Base-by-base conservation (phyloP, 176 grass and related monocot genomes). In the Elaeis guineensis region DNA sequence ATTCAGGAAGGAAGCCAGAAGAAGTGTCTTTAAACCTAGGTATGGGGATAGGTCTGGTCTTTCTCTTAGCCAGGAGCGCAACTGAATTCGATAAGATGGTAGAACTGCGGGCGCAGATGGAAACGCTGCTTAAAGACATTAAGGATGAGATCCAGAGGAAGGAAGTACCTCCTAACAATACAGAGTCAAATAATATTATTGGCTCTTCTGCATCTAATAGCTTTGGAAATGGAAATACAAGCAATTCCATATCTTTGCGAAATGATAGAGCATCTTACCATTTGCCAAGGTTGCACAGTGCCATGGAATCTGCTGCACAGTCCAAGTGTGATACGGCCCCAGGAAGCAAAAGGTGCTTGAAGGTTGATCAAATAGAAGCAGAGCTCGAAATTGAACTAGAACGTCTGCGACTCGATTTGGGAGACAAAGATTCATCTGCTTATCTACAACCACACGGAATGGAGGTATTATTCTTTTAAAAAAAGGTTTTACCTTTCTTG, bases 51-150 rank as follows among this genome's bases (percentile, higher is more conserved):
- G 80, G 83, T 22, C 58, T 97, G 11, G 64, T 89, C 21, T 69
- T 91, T 16, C 81, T 91, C 17, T 54, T 97, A 0, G 74, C 93
- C 1, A 91, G 75, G 69, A 78, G 81, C 39, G 74, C 83, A 6
- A 78, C 75, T 20, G 93, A 97, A 75, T 76, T 97, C 20, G 76
- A 81, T 68, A 85, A 83, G 82, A 97, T 97, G 84, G 63, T 59
- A 0, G 84, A 89, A 80, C 64, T 97, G 8, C 73, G 87, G 50
- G 65, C 72, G 16, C 73, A 97, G 62, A 97, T 91, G 87, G 87
- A 97, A 76, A 72, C 63, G 6, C 51, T 97, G 28, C 54, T 97
- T 7, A 0, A 69, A 49, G 87, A 89, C 6, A 72, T 51, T 62
- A 76, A 72, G 66, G 66, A 65, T 44, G 78, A 85, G 48, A 60